These are phyloP conservation scores for Sporothrix sp. DNA, from an alignment of 2,329 filamentous ascomycete genomes.

Conservation along the genomic window DNA sequence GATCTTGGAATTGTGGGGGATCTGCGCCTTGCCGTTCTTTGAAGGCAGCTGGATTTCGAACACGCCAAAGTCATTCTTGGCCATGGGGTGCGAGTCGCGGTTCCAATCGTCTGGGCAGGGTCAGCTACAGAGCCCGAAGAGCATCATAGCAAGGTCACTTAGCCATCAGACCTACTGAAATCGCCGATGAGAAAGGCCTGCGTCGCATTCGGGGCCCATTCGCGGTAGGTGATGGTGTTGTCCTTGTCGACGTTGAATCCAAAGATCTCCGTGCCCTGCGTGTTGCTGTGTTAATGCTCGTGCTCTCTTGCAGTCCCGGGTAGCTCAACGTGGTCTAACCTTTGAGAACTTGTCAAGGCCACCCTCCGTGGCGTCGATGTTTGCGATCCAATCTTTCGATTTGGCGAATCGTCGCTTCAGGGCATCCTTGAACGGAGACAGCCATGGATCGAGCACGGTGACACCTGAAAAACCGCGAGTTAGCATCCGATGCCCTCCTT, in stretches of 20 bases:
- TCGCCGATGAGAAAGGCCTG: slow-evolving; percentile 84
- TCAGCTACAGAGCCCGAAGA: not conserved
- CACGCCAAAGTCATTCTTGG: slow-evolving; percentile 71
- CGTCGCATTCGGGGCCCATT: slow-evolving; percentile 90
- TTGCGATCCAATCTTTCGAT: slow-evolving; percentile 78
- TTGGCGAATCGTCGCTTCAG: slow-evolving; percentile 68
- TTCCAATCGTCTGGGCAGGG: slow-evolving; percentile 66
- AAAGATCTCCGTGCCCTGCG: slow-evolving; percentile 72
- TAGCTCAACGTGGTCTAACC: slow-evolving; percentile 35
- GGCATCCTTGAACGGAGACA: slow-evolving; percentile 71
- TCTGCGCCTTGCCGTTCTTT: slow-evolving; percentile 61
- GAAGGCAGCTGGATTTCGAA: slow-evolving; percentile 75
- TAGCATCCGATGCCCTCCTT: not conserved
- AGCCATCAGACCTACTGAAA: slow-evolving; percentile 58
- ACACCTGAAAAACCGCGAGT: slow-evolving; percentile 50
- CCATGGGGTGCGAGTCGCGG: slow-evolving; percentile 74
- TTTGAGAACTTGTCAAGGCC: slow-evolving; percentile 85
- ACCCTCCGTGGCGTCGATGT: slow-evolving; percentile 73
- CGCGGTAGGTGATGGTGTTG: slow-evolving; percentile 80
- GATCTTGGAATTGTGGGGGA: slow-evolving; percentile 88
- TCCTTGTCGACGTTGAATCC: slow-evolving; percentile 74
- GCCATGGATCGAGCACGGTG: slow-evolving; percentile 76
- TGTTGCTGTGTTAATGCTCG: not conserved
- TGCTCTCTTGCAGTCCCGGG: not conserved
- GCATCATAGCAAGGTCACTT: not conserved